These are phyloP conservation scores for Saccharomyces pastorianus DNA, from an alignment of 1,139 yeast genomes.

Conservation along the genomic window DNA sequence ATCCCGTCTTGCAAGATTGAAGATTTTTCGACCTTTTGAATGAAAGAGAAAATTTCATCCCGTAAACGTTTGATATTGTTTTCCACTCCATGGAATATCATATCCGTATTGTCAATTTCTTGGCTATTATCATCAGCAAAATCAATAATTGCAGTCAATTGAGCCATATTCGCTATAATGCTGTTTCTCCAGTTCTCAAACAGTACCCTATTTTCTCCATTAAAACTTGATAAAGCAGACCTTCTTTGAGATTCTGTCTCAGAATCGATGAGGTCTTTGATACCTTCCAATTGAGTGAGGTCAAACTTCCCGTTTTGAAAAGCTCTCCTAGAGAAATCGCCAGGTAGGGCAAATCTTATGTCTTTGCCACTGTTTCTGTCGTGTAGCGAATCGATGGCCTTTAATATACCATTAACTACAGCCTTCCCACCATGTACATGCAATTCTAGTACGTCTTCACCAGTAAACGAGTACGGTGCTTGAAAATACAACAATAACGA, in stretches of 20 bases:
- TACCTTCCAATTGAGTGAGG: conserved; percentile 83
- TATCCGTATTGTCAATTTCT: conserved; percentile 41
- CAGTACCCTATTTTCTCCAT: conserved; percentile 52
- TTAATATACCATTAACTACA: conserved; percentile 59
- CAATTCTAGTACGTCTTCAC: conserved; percentile 80
- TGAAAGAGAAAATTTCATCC: conserved; percentile 41
- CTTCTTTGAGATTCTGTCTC: conserved; percentile 85
- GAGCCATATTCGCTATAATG: conserved; percentile 60
- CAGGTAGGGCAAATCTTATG: conserved; percentile 81
- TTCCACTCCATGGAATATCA: conserved; percentile 43
- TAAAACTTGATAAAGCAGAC: conserved; percentile 64
- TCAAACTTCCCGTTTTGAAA: conserved; percentile 61
- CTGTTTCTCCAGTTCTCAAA: conserved; percentile 62
- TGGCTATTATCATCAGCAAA: conserved; percentile 93
- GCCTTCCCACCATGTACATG: conserved; percentile 95
- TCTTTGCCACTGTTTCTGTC: conserved; percentile 30
- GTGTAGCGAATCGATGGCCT: conserved; percentile 50
- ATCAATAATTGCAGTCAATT: conserved; percentile 81
- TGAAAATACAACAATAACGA: conserved; percentile 64
- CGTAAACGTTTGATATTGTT: conserved; percentile 37
- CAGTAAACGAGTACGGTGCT: conserved; percentile 78
- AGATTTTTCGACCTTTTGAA: conserved; percentile 48
- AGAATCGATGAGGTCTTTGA: conserved; percentile 82
- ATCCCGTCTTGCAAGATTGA: conserved; percentile 69
- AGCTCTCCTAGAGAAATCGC: conserved; percentile 85